Evolutionary conservation across 768 basidiomycete species (phyloP).

Genomic region (Rossbeevera mucosa): DNA sequence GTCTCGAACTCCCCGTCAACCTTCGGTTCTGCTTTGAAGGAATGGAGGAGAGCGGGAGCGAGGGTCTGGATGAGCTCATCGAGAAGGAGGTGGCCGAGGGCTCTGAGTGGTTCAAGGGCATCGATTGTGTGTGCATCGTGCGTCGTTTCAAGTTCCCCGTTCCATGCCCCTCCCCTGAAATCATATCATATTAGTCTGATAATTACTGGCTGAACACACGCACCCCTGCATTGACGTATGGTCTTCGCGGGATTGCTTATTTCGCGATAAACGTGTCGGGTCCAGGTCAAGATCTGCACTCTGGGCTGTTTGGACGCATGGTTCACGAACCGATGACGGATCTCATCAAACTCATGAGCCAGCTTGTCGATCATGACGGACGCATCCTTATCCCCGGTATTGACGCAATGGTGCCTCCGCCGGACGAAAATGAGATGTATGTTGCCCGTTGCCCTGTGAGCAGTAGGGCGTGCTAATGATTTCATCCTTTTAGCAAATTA

Average conservation of each 20-base stretch:
- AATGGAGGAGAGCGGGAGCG: conserved; percentile 94
- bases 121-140: conserved; percentile 92
- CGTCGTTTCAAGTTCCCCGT: conserved; percentile 20
- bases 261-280: conserved; percentile 80
- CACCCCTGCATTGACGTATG: conserved; percentile 80
- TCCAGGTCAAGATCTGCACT: conserved; percentile 85
- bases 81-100: conserved; percentile 64
- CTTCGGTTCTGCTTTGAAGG: conserved; percentile 91
- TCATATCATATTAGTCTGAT: conserved; percentile 56
- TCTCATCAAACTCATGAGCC: conserved; percentile 76
- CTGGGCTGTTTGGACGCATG: conserved; percentile 77
- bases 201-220: conserved; percentile 92
- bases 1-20: conserved; percentile 80
- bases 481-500: conserved; percentile 42
- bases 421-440: conserved; percentile 70
- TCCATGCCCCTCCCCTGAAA: not conserved
- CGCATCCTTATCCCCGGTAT: conserved; percentile 86
- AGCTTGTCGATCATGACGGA: conserved; percentile 75
- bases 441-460: conserved; percentile 14
- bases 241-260: conserved; percentile 84
- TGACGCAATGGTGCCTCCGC: conserved; percentile 72
- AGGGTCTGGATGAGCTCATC: conserved; percentile 87
- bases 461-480: not conserved
- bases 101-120: conserved; percentile 72
- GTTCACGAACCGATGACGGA: conserved; percentile 96